Percentiles rank a stretch among this genome's conserved stretches.
These are phyloP conservation scores for Vaccinium myrtillus DNA, from an alignment of 148 eudicot genomes.

Conservation along the genomic window DNA sequence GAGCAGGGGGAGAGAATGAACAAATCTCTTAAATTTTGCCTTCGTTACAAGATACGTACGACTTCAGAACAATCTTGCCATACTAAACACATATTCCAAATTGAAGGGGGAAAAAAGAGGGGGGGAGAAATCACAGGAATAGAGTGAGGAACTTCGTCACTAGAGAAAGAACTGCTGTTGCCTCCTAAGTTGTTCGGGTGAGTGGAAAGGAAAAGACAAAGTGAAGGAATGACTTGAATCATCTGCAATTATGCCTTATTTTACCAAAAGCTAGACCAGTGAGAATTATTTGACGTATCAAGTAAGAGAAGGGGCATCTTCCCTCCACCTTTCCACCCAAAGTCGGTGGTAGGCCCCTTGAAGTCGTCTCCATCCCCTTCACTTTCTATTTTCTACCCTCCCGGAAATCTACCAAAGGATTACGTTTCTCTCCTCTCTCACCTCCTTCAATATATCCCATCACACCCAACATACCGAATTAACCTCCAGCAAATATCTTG, in stretches of 20 bases:
- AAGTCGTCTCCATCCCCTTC: neutral
- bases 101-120: neutral
- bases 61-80: neutral
- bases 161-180: neutral
- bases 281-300: neutral
- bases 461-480: neutral
- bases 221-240: neutral
- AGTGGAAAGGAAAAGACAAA: neutral
- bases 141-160: neutral
- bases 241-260: neutral
- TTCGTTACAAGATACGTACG: neutral
- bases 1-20: neutral
- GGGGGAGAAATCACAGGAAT: neutral
- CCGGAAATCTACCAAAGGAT: neutral
- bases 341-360: neutral
- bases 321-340: neutral
- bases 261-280: neutral
- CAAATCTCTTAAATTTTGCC: neutral
- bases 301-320: neutral
- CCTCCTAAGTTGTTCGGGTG: neutral
- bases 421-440: neutral
- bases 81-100: neutral
- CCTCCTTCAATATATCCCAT: neutral
- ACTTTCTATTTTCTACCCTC: neutral
- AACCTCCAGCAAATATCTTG: neutral